phyloP scores from a whole-genome alignment of 2,329 filamentous ascomycete species.

The Balansia obtecta region DNA sequence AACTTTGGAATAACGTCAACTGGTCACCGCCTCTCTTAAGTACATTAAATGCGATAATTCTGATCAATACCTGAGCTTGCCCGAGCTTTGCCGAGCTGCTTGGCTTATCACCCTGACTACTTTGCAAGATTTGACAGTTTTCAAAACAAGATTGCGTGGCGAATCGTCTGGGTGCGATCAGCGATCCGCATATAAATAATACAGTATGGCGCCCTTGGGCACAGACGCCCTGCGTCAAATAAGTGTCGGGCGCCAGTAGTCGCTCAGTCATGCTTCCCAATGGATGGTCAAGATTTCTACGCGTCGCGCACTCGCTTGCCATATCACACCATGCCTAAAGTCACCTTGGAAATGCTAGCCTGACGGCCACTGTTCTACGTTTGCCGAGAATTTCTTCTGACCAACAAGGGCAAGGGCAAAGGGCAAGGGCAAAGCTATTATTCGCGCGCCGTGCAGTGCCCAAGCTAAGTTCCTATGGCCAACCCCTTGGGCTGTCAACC shows the following conservation, averaged over 20 bases:
- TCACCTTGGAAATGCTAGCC: not conserved
- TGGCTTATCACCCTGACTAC: not conserved
- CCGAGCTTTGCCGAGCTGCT: no score
- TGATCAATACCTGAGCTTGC: not conserved
- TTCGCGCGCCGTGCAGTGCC: slow-evolving; percentile 1
- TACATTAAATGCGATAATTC: not conserved
- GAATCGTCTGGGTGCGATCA: not conserved
- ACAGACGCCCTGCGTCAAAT: not conserved
- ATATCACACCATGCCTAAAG: not conserved
- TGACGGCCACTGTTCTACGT: not conserved
- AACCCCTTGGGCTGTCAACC: not conserved
- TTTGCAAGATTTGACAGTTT: not conserved
- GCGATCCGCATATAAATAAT: not conserved
- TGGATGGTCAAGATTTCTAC: not conserved
- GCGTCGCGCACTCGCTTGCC: not conserved
- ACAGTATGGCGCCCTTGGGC: not conserved
- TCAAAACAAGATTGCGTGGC: not conserved
- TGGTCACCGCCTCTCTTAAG: slow-evolving; percentile 11
- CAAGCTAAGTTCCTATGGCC: slow-evolving; percentile 3
- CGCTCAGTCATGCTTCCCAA: not conserved
- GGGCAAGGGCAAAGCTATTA: not conserved
- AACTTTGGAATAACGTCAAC: slow-evolving; percentile 10
- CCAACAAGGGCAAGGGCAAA: not conserved
- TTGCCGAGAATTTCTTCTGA: not conserved
- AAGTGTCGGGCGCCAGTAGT: not conserved